Conservation (phyloP, 1,284 basidiomycete species). For the Golubevia sp. region DNA sequence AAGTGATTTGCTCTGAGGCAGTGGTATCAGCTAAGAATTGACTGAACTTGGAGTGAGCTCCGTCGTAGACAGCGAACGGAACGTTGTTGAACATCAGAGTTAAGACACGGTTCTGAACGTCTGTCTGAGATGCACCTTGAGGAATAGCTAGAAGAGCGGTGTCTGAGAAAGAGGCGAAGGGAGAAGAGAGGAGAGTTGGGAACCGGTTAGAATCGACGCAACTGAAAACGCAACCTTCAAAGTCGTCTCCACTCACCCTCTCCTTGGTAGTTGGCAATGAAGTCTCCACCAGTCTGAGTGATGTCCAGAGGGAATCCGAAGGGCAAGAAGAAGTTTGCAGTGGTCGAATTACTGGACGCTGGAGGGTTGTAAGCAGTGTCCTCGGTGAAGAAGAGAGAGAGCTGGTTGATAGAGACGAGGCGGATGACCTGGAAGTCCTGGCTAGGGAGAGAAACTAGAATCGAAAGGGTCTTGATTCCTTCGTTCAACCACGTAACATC, state of each 20-base stretch:
- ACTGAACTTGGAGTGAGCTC: slow-evolving; percentile 42
- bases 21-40: slow-evolving; percentile 55
- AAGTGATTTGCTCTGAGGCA: slow-evolving; percentile 26
- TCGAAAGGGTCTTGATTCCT: slow-evolving; percentile 44
- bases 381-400: slow-evolving; percentile 49
- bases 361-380: slow-evolving; percentile 33
- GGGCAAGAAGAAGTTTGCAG: slow-evolving; percentile 52
- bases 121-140: slow-evolving; percentile 41
- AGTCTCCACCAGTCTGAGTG: slow-evolving; percentile 38
- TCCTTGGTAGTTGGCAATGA: slow-evolving; percentile 43
- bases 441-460: slow-evolving; percentile 40
- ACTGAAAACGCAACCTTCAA: too few species aligned
- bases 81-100: slow-evolving; percentile 50
- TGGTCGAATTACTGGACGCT: slow-evolving; percentile 39
- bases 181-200: too few species aligned
- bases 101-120: slow-evolving; percentile 48
- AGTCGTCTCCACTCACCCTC: too few species aligned
- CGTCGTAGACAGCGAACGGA: slow-evolving; percentile 34
- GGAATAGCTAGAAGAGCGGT: slow-evolving; percentile 49
- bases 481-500: slow-evolving; percentile 56
- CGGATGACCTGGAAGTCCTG: slow-evolving; percentile 51
- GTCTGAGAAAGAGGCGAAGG: too few species aligned
- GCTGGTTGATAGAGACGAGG: slow-evolving; percentile 48
- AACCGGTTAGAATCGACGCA: too few species aligned
- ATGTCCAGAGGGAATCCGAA: slow-evolving; percentile 58